Base-by-base conservation (phyloP, 108 stramenopile genomes). In the Parietichytrium sp. region DNA sequence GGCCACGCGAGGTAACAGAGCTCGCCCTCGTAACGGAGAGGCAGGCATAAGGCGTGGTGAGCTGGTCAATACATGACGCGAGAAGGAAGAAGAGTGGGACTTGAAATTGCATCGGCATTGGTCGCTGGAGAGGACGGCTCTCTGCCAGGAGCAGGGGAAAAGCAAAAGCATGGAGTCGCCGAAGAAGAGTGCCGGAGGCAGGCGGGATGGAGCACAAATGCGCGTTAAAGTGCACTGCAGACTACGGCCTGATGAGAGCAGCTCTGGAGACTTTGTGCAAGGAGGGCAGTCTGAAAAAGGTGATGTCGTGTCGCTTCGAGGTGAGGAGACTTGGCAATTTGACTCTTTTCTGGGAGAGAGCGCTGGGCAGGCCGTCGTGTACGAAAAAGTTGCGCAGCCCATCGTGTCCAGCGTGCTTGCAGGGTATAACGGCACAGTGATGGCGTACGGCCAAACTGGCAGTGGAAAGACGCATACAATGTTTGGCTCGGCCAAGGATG, bases 381-480 rank as follows among this genome's bases (percentile, higher is more conserved):
- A 80, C 51, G 49, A 80, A 31, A 29, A 31, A 4, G 49, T 80
- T 12, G 79, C 79, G 10, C 30, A 29, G 31, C 79, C 79, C 8
- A 51, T 80, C 33, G 79, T 80, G 29, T 48, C 45, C 20, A 50
- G 79, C 49, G 83, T 45, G 18, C 27, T 85, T 25, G 49, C 47
- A 0, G 84, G 84, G 0, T 85, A 82, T 51, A 85, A 85, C 7
- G 84, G 84, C 49, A 55, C 53, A 18, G 49, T 85, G 23, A 82
- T 85, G 3, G 81, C 81, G n/a, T 85, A 85, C 36, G 84, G 84
- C 29, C 84, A 85, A 48, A 82, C 82, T 3, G 81, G 84, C n/a
- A 48, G 45, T 29, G 79, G 79, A 1, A 80, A 80, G 31, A 80
- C 79, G 12, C 30, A 29, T 48, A 80, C 50, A 49, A 80, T 80